Conservation (phyloP, 371 early-diverging fungal genomes). For the Nematocida ironsii region DNA sequence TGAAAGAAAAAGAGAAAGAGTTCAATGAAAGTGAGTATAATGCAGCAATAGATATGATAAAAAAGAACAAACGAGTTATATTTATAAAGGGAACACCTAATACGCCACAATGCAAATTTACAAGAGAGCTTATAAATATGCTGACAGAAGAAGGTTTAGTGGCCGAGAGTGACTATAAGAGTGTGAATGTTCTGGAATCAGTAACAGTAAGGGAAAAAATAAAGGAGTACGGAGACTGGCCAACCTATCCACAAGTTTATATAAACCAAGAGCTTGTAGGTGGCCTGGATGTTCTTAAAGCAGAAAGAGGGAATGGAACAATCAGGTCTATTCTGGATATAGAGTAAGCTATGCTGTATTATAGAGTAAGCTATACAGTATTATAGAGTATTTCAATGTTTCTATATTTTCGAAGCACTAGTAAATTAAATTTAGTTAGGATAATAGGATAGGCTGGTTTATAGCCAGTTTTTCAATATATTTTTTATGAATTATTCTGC, state of each 20-base stretch:
- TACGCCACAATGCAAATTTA: slow-evolving; percentile 68
- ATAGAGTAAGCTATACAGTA: no score
- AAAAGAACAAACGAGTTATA: slow-evolving; percentile 74
- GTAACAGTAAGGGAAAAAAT: slow-evolving; percentile 73
- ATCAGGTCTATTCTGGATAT: neutral
- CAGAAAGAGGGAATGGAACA: slow-evolving; percentile 20
- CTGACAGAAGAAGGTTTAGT: slow-evolving; percentile 34
- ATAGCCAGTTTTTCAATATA: no score
- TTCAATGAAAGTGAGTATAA: slow-evolving; percentile 37
- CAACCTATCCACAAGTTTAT: slow-evolving; percentile 93
- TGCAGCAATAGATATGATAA: slow-evolving; percentile 45
- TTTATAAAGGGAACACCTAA: slow-evolving; percentile 79
- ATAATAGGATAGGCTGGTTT: no score
- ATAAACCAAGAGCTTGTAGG: slow-evolving; percentile 90
- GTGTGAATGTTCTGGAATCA: slow-evolving; percentile 81
- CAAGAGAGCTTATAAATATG: slow-evolving; percentile 52
- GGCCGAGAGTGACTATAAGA: slow-evolving; percentile 62
- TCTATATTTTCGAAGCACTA: no score
- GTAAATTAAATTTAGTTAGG: no score
- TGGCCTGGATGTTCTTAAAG: slow-evolving; percentile 85
- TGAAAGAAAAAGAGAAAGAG: slow-evolving; percentile 22
- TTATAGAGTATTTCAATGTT: no score
- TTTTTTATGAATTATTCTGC: no score
- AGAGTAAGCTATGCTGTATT: neutral
- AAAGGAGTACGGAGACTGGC: slow-evolving; percentile 81